phyloP scores from a whole-genome alignment of 306 rosid genomes.

The Erythrophleum fordii region DNA sequence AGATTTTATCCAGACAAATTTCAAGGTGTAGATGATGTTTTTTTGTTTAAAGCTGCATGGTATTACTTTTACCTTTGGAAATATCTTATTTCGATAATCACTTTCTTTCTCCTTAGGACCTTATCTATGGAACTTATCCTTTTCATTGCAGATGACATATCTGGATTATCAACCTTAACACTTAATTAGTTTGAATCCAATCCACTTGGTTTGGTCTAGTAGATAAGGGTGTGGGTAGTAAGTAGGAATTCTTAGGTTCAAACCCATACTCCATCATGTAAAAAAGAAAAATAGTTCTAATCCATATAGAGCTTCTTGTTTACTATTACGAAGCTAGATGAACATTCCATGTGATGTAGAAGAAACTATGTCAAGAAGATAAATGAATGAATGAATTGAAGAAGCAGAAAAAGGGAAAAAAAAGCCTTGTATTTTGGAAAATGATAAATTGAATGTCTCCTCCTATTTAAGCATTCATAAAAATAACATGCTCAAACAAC shows the following conservation, averaged over 20 bases:
- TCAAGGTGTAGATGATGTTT: neutral
- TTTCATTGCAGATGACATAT: neutral
- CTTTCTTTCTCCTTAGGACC: neutral
- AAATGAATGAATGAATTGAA: neutral
- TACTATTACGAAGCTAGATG: neutral
- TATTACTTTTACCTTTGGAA: neutral
- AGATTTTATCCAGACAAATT: neutral
- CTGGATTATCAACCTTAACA: neutral
- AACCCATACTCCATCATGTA: neutral
- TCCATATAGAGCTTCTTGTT: neutral
- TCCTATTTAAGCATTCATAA: neutral
- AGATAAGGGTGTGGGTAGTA: neutral
- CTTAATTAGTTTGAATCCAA: neutral
- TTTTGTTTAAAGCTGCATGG: neutral
- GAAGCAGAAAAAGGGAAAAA: neutral
- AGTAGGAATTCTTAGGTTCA: neutral
- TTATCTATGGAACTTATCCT: neutral
- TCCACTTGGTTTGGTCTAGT: neutral
- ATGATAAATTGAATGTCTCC: neutral
- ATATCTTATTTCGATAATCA: neutral
- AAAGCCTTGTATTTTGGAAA: slow-evolving; percentile 3
- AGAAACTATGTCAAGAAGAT: slow-evolving; percentile 3
- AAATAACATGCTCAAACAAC: neutral
- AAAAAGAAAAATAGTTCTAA: neutral
- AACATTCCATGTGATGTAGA: neutral